Conservation (phyloP, 495 filamentous ascomycete species). For the Clohesyomyces aquaticus region DNA sequence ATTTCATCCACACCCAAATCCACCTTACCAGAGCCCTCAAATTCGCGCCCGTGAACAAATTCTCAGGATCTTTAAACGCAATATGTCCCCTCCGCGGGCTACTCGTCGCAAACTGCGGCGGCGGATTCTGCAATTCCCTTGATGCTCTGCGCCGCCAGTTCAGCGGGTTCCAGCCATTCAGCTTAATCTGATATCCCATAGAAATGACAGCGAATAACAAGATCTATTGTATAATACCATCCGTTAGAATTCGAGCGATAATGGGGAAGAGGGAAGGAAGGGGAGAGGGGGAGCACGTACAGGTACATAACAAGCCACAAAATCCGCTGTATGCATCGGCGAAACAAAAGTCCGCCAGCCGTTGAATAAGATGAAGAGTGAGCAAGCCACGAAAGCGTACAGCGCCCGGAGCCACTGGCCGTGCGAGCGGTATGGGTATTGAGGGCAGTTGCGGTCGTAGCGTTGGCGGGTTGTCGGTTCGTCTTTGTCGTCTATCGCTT, state of each 20-base stretch:
- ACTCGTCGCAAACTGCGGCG: background rate
- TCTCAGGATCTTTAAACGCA: constrained; percentile 7
- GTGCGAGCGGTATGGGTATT: constrained; percentile 17
- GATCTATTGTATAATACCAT: background rate
- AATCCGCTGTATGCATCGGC: constrained; percentile 9
- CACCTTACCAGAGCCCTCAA: background rate
- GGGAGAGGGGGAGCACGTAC: constrained; percentile 1
- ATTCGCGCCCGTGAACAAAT: constrained; percentile 3
- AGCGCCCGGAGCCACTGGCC: constrained; percentile 19
- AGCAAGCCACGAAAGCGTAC: constrained; percentile 5
- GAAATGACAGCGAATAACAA: constrained; percentile 3
- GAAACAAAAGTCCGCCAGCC: constrained; percentile 19
- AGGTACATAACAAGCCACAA: constrained; percentile 18
- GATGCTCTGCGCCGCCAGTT: constrained; percentile 3
- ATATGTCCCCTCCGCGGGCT: constrained; percentile 4
- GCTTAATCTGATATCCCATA: constrained; percentile 4
- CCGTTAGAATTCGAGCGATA: background rate
- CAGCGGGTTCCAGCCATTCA: constrained; percentile 13
- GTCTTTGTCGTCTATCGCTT: constrained; percentile 2
- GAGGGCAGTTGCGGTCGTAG: constrained; percentile 12
- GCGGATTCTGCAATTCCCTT: constrained; percentile 6
- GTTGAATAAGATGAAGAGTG: constrained; percentile 19
- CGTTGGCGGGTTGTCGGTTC: constrained; percentile 2
- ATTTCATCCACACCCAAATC: constrained; percentile 18
- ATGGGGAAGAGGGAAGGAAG: too few relatives aligned